These are phyloP conservation scores for Lachnellula hyalina DNA, from an alignment of 2,329 filamentous ascomycete genomes.

Conservation along the genomic window DNA sequence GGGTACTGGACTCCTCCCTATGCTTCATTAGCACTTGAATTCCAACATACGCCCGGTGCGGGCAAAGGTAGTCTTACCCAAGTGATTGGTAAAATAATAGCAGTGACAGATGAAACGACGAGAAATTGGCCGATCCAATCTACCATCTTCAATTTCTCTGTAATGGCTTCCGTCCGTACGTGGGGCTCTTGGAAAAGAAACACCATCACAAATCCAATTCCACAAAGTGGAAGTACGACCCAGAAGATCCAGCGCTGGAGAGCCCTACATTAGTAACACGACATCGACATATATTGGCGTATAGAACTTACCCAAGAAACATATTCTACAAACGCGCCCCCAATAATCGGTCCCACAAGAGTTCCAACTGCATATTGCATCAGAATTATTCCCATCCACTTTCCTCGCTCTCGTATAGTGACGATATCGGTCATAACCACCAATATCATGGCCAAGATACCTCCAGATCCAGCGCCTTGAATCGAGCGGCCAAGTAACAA, in stretches of 20 bases:
- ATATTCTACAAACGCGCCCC: constrained; percentile 36
- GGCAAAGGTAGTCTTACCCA: constrained; percentile 31
- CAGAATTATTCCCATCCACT: constrained; percentile 36
- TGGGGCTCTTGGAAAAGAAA: neutral
- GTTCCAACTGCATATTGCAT: constrained; percentile 38
- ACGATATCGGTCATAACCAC: constrained; percentile 47
- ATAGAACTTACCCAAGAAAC: constrained; percentile 29
- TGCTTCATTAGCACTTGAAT: neutral
- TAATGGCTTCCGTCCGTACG: neutral
- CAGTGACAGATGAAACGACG: constrained; percentile 49
- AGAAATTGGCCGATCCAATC: constrained; percentile 57
- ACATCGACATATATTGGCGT: neutral
- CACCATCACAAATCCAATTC: neutral
- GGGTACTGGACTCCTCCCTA: constrained; percentile 55
- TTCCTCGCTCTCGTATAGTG: constrained; percentile 41
- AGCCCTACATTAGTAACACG: neutral
- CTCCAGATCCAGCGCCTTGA: constrained; percentile 45
- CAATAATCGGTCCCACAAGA: constrained; percentile 34
- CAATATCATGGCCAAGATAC: constrained; percentile 36
- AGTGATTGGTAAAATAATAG: constrained; percentile 53
- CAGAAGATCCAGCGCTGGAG: constrained; percentile 6
- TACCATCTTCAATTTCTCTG: constrained; percentile 38
- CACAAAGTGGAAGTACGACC: neutral
- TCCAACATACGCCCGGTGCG: neutral
- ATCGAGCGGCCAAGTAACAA: constrained; percentile 24